Base-by-base conservation (phyloP, 2,329 filamentous ascomycete genomes). In the Dactylellina haptotyla region DNA sequence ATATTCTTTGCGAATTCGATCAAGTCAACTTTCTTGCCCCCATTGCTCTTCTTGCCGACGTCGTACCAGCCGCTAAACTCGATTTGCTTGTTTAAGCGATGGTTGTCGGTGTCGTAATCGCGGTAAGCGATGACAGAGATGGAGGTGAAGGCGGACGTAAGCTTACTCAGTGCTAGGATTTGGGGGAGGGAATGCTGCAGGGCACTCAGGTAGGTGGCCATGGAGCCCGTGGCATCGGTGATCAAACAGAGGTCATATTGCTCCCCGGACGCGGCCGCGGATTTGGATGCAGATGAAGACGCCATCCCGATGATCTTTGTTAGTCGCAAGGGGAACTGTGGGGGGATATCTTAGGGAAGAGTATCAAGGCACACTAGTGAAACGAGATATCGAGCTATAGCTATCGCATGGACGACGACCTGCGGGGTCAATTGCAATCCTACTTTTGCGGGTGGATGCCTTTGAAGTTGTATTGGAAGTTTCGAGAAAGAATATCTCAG, bases 91-190 rank as follows among this genome's bases (percentile, higher is more conserved):
- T 57, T 45, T 12, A 50, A 48, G 3, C 61, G 61, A 34, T 41
- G 48, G 16, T 66, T 73, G 1, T 59, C 54, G 8, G 77, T 77
- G 70, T 78, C 80, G 76, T 85, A 85, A 78, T 86, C 84, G 4
- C 84, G 81, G 73, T 86, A 86, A 1, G 82, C 83, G 10, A 86
- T 77, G 2, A 86, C 80, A 4, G 84, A 84, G 59, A 86, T 83
- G 1, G 83, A 81, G 3, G 82, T 80, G 76, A 86, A 86, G 75
- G 83, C 83, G 57, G 80, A 81, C 0, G 84, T 85, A 0, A 85
- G 79, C 0, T 81, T 80, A 0, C 84, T 84, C 4, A 86, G 79
- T 32, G 82, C 81, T 65, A 86, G 82, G 75, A 86, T 83, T 71
- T 85, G 83, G 1, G 84, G 84, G 4, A 86, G 79, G 0, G 84